These are phyloP conservation scores for Podila clonocystis DNA, from an alignment of 192 early-diverging fungal species.

Conservation along the genomic window DNA sequence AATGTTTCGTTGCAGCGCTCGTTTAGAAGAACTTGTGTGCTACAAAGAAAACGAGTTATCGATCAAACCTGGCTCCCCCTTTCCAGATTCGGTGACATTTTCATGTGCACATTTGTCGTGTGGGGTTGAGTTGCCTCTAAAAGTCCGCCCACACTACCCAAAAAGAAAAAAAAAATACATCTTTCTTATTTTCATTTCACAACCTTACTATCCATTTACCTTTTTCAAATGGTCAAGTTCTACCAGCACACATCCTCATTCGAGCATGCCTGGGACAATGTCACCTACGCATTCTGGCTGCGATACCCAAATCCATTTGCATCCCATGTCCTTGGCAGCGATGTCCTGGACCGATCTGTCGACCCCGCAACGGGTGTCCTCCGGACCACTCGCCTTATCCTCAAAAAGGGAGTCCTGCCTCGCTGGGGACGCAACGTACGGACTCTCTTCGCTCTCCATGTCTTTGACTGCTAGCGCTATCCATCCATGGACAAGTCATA, in stretches of 20 bases:
- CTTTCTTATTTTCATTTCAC: no score
- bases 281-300: conserved; percentile 90
- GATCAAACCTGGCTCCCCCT: no score
- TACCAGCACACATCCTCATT: conserved; percentile 82
- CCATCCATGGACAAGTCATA: no score
- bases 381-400: conserved; percentile 87
- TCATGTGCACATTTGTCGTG: no score
- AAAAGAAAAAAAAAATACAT: neutral
- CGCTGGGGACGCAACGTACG: conserved; percentile 80
- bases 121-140: neutral
- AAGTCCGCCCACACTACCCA: no score
- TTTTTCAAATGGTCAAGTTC: conserved; percentile 21
- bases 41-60: neutral
- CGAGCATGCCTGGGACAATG: conserved; percentile 84
- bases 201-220: no score
- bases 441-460: no score
- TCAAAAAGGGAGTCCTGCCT: conserved; percentile 89
- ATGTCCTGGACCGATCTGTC: conserved; percentile 91
- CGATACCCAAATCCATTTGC: conserved; percentile 99
- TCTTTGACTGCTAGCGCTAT: no score
- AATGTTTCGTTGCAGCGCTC: no score
- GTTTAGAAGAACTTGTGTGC: neutral
- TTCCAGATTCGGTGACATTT: neutral
- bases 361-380: conserved; percentile 83
- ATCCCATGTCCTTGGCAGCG: conserved; percentile 91